phyloP scores from a whole-genome alignment of 371 early-diverging fungal genomes.

The Smittium culicis region DNA sequence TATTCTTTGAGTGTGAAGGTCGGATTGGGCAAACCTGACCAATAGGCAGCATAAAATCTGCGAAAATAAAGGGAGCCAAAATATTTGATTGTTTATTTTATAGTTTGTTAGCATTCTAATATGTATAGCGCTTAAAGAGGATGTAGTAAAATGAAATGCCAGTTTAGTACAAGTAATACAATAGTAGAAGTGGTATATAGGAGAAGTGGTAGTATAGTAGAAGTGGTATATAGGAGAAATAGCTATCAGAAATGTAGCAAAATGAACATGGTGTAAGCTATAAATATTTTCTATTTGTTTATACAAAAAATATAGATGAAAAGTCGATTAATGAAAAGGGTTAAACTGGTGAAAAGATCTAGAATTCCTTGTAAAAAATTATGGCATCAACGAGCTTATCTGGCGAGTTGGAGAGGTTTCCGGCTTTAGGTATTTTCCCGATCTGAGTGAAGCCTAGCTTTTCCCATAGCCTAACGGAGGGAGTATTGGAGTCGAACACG shows the following conservation, averaged over 20 bases:
- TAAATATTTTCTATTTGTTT: neutral
- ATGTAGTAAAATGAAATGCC: no score
- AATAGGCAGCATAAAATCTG: no score
- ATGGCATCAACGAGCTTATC: constrained; percentile 5
- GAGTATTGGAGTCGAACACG: neutral
- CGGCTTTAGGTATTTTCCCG: constrained; percentile 8
- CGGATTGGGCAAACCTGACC: no score
- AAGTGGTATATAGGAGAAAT: no score
- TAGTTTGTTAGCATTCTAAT: no score
- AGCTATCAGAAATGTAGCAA: neutral
- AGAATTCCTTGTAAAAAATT: constrained; percentile 5
- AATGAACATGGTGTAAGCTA: neutral
- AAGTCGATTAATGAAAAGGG: no score
- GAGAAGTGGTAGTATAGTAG: neutral
- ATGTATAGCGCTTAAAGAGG: no score
- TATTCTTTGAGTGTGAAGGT: no score
- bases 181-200: no score
- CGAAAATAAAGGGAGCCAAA: no score
- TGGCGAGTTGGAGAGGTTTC: neutral
- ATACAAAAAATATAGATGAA: neutral
- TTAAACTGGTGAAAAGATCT: neutral
- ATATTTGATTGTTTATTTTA: no score
- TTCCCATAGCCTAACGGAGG: constrained; percentile 6
- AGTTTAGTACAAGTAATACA: no score
- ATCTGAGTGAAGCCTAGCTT: neutral